Conservation (phyloP, 192 early-diverging fungal genomes). For the Dissophora ornata region DNA sequence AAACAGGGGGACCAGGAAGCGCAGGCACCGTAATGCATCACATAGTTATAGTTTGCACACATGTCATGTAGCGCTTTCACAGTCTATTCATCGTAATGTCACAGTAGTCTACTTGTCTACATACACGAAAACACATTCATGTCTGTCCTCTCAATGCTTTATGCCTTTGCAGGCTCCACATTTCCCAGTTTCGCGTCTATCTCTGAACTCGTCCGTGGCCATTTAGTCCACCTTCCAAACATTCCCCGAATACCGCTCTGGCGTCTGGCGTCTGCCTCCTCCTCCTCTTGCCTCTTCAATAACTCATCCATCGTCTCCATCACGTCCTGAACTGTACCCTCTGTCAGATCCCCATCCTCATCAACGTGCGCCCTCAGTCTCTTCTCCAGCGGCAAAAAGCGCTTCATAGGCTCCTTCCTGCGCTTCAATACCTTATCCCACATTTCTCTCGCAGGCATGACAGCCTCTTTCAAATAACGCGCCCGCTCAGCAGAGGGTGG, state of each 20-base stretch:
- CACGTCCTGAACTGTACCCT: conserved; percentile 30
- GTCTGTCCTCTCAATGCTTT: no score
- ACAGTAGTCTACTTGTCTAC: no score
- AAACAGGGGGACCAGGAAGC: background rate
- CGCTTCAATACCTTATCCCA: conserved; percentile 43
- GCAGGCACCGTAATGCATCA: background rate
- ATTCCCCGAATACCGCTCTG: conserved; percentile 16
- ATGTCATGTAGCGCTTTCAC: no score
- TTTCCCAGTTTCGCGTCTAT: conserved; percentile 6
- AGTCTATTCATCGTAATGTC: no score
- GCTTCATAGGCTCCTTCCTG: conserved; percentile 23
- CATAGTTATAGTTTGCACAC: no score
- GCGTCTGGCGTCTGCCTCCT: conserved; percentile 26
- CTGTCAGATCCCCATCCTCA: conserved; percentile 33
- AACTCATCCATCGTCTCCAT: conserved; percentile 49
- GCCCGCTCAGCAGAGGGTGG: conserved; percentile 52
- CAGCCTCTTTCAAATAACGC: conserved; percentile 38
- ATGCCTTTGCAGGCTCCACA: conserved; percentile 20
- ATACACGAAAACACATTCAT: no score
- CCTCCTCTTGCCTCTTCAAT: conserved; percentile 37
- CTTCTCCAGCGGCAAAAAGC: conserved; percentile 29
- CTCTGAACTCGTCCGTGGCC: conserved; percentile 18
- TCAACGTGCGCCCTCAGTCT: conserved; percentile 14
- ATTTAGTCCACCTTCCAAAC: conserved; percentile 12
- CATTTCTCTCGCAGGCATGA: conserved; percentile 42